Base-by-base conservation (phyloP, 1,284 basidiomycete species). In the Cutaneotrichosporon sp. region DNA sequence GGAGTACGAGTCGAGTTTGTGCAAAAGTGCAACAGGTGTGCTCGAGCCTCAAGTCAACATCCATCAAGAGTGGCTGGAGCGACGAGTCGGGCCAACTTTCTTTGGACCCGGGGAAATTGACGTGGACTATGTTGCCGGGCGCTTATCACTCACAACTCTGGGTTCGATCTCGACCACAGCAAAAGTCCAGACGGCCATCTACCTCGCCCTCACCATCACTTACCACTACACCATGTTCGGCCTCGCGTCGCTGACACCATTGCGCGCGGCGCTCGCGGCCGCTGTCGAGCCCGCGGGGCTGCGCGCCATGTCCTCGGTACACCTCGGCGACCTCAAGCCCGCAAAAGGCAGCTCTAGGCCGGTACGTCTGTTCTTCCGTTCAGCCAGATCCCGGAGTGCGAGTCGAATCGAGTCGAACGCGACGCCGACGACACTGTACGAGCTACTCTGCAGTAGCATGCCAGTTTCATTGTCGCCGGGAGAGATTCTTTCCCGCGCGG, bases 291-390 rank as follows among this genome's bases (percentile, higher is more conserved):
- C 64, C 26, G 60, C 56, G 7, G 56, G 56, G 2, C 55, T 56
- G 20, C 54, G 68, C 30, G 43, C 61, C 37, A 58, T 62, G 12
- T 63, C 66, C 7, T 52, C 64, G 14, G 58, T 65, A 35, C 61
- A 66, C 46, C 54, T 74, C 38, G 65, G 63, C 39, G 64, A 70
- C 53, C 55, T 74, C 8, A 44, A 53, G 22, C 66, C 68, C 8
- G 63, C 67, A 30, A 65, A 65, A 59, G 72, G 70, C n/a, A 65
- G 69, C 10, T 68, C 63, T 15, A 65, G 63, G 54, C 41, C 46
- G 20, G 70, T 70, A 15, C 51, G 69, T 62, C 22, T 40, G 30
- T 45, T 45, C 43, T 34, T 17, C 43, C 43, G 43, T 45, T 34
- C 34, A 44, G 14, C 23, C 30, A 17, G 18, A 45, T 21, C n/a